These are phyloP conservation scores for Pleurotus cornucopiae DNA, from an alignment of 768 basidiomycete genomes.

Conservation along the genomic window DNA sequence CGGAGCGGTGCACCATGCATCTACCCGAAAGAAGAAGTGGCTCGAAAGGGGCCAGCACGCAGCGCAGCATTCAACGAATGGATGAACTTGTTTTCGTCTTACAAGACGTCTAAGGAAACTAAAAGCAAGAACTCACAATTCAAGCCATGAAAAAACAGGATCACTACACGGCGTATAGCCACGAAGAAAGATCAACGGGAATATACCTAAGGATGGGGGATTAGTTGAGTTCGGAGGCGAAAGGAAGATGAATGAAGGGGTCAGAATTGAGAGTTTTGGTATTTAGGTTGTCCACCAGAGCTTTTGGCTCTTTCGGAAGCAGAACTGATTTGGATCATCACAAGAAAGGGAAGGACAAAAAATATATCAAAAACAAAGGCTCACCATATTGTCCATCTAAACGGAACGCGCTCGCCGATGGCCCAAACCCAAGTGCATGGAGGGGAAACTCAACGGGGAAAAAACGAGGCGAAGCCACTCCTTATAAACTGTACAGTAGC, in stretches of 20 bases:
- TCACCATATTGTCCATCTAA: constrained; percentile 15
- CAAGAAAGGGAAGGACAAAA: constrained; percentile 12
- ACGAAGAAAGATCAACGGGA: constrained; percentile 7
- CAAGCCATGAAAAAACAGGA: background rate
- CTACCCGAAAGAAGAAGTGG: constrained; percentile 28
- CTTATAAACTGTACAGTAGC: constrained; percentile 37
- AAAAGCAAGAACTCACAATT: background rate
- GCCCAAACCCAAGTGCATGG: too few species aligned
- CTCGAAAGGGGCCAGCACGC: constrained; percentile 24
- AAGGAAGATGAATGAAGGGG: constrained; percentile 10
- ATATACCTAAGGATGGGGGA: constrained; percentile 17
- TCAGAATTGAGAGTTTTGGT: constrained; percentile 55
- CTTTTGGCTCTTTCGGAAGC: constrained; percentile 78
- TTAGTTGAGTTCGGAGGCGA: background rate
- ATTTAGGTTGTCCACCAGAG: constrained; percentile 72
- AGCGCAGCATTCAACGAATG: constrained; percentile 69
- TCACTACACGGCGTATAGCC: background rate
- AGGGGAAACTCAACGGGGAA: background rate
- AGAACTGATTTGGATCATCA: constrained; percentile 70
- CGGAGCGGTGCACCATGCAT: constrained; percentile 36
- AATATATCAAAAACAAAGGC: constrained; percentile 8
- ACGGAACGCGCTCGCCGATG: too few species aligned
- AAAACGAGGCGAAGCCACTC: constrained; percentile 5
- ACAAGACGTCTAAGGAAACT: background rate
- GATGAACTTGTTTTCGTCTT: constrained; percentile 81